Base-by-base conservation (phyloP, 202 grass and related monocot species). In the Bolboschoenoplectus hybrid region DNA sequence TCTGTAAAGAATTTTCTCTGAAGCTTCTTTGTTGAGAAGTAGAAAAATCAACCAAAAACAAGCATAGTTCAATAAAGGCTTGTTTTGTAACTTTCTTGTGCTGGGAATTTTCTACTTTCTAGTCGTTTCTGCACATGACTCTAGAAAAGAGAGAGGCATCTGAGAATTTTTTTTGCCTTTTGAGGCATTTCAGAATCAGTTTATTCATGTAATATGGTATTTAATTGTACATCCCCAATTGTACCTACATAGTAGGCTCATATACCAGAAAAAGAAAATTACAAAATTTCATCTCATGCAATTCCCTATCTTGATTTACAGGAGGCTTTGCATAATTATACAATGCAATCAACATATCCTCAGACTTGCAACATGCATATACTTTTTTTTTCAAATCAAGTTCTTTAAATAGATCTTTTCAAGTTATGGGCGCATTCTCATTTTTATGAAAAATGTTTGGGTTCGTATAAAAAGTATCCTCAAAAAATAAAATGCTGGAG, bases 1-100 rank as follows among this genome's bases (percentile, higher is more conserved):
- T 52, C 13, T 67, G 16, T 8, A 16, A 67, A 34, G 63, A 36
- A 67, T 82, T 62, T 26, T 64, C 20, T 16, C 45, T 83, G 20
- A 45, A 65, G 46, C n/a, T 66, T 82, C 39, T 49, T 41, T 52
- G 60, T 67, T 16, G 17, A 14, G 9, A 36, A 82, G 17, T 53
- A 14, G 10, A 60, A 55, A 19, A 77, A 78, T 14, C 35, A 57
- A 78, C 51, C 20, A 56, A 78, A 78, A 79, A 57, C 52, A 79
- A 16, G 7, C 32, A 58, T 39, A n/a, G 52, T 79, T 50, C 13
- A 60, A 34, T 79, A 79, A 60, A 79, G 75, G 75, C 52, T 41
- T 79, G 52, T 79, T 79, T 40, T 58, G 75, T 79, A 79, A 40
- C 75, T 58, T 79, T 79, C 35, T n/a, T 58, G 35, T 79, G 52